Conservation (phyloP, 2,329 filamentous ascomycete genomes). For the Exophiala oligosperma region DNA sequence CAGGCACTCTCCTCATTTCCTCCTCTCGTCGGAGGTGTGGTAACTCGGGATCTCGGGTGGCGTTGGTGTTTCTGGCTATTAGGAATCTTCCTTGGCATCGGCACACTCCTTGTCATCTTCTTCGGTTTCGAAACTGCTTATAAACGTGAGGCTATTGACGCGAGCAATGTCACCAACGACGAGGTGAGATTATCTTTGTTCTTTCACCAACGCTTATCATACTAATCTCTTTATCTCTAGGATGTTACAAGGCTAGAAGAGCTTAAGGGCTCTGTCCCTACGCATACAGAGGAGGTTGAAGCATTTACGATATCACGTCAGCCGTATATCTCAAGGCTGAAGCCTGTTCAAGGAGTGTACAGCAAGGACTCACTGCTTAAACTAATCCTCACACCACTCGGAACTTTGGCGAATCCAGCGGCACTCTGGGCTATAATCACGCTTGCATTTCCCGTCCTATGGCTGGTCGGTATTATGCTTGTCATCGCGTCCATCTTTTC, state of each 20-base stretch:
- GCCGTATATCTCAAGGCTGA: not conserved
- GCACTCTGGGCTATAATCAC: not conserved
- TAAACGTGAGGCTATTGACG: not conserved
- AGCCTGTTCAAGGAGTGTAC: not conserved
- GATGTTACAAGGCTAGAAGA: not conserved
- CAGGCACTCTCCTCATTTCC: not conserved
- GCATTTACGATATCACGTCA: too few relatives aligned
- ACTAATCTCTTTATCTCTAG: not conserved
- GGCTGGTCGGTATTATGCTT: not conserved
- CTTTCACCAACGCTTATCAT: not conserved
- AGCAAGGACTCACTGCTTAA: not conserved
- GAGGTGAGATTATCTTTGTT: not conserved
- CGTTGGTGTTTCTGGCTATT: constrained; percentile 1
- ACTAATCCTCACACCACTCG: not conserved
- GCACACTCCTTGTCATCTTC: not conserved
- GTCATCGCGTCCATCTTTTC: not conserved
- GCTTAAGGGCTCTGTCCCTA: not conserved
- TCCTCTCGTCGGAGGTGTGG: not conserved
- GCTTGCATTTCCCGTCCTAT: not conserved
- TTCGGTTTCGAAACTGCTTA: not conserved
- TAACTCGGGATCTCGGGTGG: not conserved
- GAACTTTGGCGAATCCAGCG: not conserved
- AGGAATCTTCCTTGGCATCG: not conserved
- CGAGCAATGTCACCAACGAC: not conserved
- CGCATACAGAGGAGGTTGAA: too few relatives aligned